Evolutionary conservation across 805 yeast species (phyloP), one percentile per base, ranked within the genome.

Genomic region (Ogataea polymorpha): DNA sequence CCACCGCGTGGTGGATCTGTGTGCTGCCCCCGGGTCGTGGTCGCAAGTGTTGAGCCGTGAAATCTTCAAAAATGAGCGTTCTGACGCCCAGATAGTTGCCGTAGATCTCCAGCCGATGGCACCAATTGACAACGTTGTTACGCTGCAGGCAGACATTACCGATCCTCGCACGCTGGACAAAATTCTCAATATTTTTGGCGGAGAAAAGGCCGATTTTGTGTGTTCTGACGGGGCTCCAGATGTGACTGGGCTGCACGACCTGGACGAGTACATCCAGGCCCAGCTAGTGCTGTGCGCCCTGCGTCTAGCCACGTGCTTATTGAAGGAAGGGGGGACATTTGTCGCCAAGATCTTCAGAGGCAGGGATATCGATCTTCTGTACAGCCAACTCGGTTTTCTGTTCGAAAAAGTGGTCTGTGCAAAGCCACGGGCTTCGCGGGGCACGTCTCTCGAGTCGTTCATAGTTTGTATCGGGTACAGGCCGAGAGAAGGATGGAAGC

Each of bases 21-120:
- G 99, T 72, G 99, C 99, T 26, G 99, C 98, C 4, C 97, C 97
- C 0, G 96, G 97, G 1, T 89, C 97, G 3, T 93, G 99, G 99
- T 86, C 96, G 1, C 99, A 93, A 61, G 99, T 93, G 0, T 73
- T 93, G 11, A 82, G 93, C 23, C 66, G 86, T 51, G 81, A 82
- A 54, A 64, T 86, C 28, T 78, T 72, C 51, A 56, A 58, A 14
- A 49, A 53, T 32, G 55, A 56, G n/a, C 52, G 49, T 37, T 50
- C 51, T 29, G 62, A 62, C 29, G 59, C 63, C 11, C 86, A 82
- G 54, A 87, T 93, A 32, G 95, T 93, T 7, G 88, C 97, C 0
- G 99, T 93, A 2, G 99, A 93, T 62, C 70, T 93, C 41, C 99
- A 93, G 60, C 97, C 99, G 5, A 93, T 93, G 95, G 81, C 95